Conservation (phyloP, 192 early-diverging fungal genomes). For the Coemansia asiatica region DNA sequence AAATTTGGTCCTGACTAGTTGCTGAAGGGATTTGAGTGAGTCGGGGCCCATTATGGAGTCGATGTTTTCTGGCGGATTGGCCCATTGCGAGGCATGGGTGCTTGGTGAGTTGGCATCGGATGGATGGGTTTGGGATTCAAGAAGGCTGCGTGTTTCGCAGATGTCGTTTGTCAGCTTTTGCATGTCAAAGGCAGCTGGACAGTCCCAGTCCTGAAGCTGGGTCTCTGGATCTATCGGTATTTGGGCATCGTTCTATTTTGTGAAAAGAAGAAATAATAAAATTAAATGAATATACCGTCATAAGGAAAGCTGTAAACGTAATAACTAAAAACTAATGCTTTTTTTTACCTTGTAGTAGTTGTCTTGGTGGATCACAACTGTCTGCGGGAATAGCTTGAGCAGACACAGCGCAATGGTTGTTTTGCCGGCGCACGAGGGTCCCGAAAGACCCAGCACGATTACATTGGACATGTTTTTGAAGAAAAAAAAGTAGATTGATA, state of each 20-base stretch:
- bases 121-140: not conserved
- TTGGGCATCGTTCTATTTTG: slow-evolving; percentile 55
- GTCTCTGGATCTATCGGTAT: slow-evolving; percentile 64
- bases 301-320: no score
- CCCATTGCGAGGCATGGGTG: slow-evolving; percentile 50
- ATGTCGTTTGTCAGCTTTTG: slow-evolving; percentile 15
- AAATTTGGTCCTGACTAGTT: slow-evolving; percentile 12
- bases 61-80: slow-evolving; percentile 44
- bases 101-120: not conserved
- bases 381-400: slow-evolving; percentile 59
- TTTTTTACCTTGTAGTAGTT: slow-evolving; percentile 69
- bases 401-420: slow-evolving; percentile 65
- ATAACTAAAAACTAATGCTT: no score
- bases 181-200: slow-evolving; percentile 70
- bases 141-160: not conserved
- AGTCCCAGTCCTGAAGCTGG: slow-evolving; percentile 75
- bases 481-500: not conserved
- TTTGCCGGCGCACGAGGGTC: slow-evolving; percentile 73
- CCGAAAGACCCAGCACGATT: slow-evolving; percentile 54
- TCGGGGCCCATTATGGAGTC: slow-evolving; percentile 18
- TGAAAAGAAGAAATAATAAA: not conserved
- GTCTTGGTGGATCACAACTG: slow-evolving; percentile 69
- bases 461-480: slow-evolving; percentile 21
- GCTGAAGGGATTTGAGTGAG: slow-evolving; percentile 13
- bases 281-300: no score